Percentiles rank a stretch among this genome's conserved stretches.
phyloP scores from a whole-genome alignment of 2,329 filamentous ascomycete species.

The Mycosphaerelloides madeirae region DNA sequence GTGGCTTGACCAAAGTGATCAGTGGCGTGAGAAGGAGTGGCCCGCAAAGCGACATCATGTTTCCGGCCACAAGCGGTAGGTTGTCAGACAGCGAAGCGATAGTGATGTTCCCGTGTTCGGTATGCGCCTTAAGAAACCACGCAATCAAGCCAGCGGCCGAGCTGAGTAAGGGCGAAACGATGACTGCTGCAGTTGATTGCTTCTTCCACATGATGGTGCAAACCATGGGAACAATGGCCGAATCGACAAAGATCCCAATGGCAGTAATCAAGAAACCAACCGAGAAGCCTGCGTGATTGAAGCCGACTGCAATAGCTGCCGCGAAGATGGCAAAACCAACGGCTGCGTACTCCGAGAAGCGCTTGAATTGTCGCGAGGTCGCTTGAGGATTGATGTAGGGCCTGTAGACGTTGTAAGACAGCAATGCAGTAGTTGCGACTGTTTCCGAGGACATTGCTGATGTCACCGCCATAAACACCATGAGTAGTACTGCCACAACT shows the following conservation, averaged over 20 bases:
- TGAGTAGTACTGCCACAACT: slow-evolving; percentile 66
- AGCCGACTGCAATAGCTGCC: slow-evolving; percentile 22
- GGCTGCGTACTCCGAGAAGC: slow-evolving; percentile 34
- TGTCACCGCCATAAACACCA: slow-evolving; percentile 43
- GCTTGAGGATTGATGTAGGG: slow-evolving; percentile 36
- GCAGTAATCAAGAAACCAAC: slow-evolving; percentile 18
- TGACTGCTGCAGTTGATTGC: slow-evolving; percentile 15
- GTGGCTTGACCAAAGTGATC: slow-evolving; percentile 50
- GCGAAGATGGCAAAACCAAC: slow-evolving; percentile 33
- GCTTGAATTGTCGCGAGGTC: slow-evolving; percentile 30
- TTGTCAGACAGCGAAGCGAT: slow-evolving; percentile 10
- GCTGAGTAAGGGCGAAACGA: slow-evolving; percentile 27
- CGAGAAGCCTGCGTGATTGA: slow-evolving; percentile 22
- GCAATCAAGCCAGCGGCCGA: slow-evolving; percentile 54
- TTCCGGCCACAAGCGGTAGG: slow-evolving; percentile 48
- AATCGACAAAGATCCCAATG: slow-evolving; percentile 24
- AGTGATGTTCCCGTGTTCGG: slow-evolving; percentile 15
- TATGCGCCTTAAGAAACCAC: slow-evolving; percentile 13
- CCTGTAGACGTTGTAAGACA: slow-evolving; percentile 41
- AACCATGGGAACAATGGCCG: slow-evolving; percentile 29
- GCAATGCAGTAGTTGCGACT: slow-evolving; percentile 38
- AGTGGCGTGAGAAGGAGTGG: slow-evolving; percentile 69
- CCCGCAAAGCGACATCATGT: slow-evolving; percentile 63
- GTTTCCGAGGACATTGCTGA: slow-evolving; percentile 42
- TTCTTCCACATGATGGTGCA: slow-evolving; percentile 32